Conservation (phyloP, 805 yeast species). For the Cyberlindnera amylophila region DNA sequence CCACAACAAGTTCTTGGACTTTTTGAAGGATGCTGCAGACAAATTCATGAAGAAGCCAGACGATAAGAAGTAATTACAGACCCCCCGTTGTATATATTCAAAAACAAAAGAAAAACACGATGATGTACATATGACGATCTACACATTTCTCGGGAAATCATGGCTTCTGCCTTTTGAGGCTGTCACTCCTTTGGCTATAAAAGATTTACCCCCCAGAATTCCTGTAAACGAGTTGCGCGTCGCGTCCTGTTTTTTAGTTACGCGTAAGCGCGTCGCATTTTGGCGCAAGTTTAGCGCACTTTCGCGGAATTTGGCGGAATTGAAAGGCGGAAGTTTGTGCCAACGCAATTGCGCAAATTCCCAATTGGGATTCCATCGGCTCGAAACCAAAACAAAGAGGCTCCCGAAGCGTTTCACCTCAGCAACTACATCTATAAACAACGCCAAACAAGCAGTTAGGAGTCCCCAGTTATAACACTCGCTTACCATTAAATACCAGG, state of each 20-base stretch:
- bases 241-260: neutral
- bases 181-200: no score
- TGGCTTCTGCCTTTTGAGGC: no score
- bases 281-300: neutral
- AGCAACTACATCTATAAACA: neutral
- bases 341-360: no score
- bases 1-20: slow-evolving; percentile 17
- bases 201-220: no score
- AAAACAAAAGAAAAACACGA: no score
- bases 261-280: neutral
- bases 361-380: neutral
- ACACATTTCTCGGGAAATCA: no score
- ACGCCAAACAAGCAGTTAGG: neutral
- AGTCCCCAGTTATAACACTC: neutral
- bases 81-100: neutral
- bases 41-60: slow-evolving; percentile 15
- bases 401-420: slow-evolving; percentile 1
- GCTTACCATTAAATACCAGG: neutral
- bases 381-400: slow-evolving; percentile 4
- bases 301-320: neutral
- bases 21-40: slow-evolving; percentile 19
- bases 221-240: no score
- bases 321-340: no score
- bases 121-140: neutral
- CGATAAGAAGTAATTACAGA: slow-evolving; percentile 13